Conservation (phyloP, 768 basidiomycete species). For the Naganishia kalamii region DNA sequence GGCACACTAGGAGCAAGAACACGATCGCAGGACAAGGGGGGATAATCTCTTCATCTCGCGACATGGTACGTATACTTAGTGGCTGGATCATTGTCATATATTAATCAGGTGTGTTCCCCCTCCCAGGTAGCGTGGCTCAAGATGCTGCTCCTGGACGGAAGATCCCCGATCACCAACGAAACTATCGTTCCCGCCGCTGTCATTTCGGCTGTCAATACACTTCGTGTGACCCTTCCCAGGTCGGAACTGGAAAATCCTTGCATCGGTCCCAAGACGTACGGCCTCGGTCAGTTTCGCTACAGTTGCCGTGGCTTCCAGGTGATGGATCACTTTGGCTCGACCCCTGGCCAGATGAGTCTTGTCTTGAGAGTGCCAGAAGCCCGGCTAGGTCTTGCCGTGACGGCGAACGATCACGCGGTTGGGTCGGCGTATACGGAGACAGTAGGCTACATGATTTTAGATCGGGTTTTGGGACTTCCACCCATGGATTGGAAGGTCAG, state of each 20-base stretch:
- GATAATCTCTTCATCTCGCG: constrained; percentile 26
- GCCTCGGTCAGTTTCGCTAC: constrained; percentile 29
- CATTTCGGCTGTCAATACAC: constrained; percentile 14
- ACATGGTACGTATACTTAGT: constrained; percentile 30
- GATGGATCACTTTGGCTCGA: constrained; percentile 30
- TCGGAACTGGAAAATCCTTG: constrained; percentile 10
- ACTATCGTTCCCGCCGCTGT: constrained; percentile 26
- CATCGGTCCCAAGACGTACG: constrained; percentile 28
- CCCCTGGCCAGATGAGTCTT: constrained; percentile 33
- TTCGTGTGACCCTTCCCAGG: background rate
- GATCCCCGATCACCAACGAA: constrained; percentile 14
- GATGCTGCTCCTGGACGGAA: constrained; percentile 26
- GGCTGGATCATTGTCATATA: background rate
- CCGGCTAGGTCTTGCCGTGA: constrained; percentile 31
- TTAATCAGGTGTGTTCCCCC: background rate
- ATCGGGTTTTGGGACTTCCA: constrained; percentile 14
- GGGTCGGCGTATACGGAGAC: constrained; percentile 5
- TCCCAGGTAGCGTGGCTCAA: constrained; percentile 33
- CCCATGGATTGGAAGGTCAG: constrained; percentile 19
- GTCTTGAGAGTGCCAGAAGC: constrained; percentile 31
- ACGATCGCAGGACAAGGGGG: constrained; percentile 33
- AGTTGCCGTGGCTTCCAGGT: constrained; percentile 32
- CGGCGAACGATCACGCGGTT: constrained; percentile 30
- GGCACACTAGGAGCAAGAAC: background rate
- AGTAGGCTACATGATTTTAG: constrained; percentile 19